Evolutionary conservation across 2,329 filamentous ascomycete genomes (phyloP), one percentile per base, ranked within the genome.

Genomic region (Chlorencoelia australis): DNA sequence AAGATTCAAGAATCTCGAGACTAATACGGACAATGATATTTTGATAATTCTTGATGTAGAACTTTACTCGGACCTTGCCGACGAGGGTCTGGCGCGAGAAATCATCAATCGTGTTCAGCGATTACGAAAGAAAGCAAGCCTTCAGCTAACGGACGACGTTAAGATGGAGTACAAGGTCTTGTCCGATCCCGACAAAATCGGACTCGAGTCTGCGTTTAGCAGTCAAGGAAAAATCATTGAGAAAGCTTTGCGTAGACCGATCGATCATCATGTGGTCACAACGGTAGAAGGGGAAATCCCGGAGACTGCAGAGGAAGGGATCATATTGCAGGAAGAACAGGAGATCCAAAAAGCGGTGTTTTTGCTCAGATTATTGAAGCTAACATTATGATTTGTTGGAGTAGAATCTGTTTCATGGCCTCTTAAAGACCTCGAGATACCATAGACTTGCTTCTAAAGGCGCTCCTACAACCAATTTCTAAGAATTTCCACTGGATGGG

Each of bases 71-170:
- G 87, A 94, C 55, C 69, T 98, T 22, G 82, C 82, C 30, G 76
- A 88, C 47, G 88, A 96, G 60, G 91, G 88, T 37, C 63, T 98
- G 36, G 89, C 84, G 2, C 74, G 91, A 52, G 91, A 96, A 61
- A 81, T 98, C 47, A 82, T 98, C 66, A 82, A 94, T 59, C 79
- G 89, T 26, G 82, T 98, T 15, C 91, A 98, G 64, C 75, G 84
- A 48, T 68, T 96, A 44, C 79, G 91, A 47, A 98, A 98, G 74
- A 91, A 91, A 67, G 88, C 88, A 6, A 86, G 86, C 1, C 68
- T 98, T 35, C 76, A 88, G 45, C 78, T 87, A 1, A 96, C 89
- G 0, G 91, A 98, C 55, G 91, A 96, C 55, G 79, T 98, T 44
- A 84, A 82, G 64, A 94, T 98, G 83, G 83, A 93, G 59, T 96